Percentiles rank a stretch among this genome's conserved stretches.
These are phyloP conservation scores for Aspergillus sp. DNA, from an alignment of 2,329 filamentous ascomycete species.

Conservation along the genomic window DNA sequence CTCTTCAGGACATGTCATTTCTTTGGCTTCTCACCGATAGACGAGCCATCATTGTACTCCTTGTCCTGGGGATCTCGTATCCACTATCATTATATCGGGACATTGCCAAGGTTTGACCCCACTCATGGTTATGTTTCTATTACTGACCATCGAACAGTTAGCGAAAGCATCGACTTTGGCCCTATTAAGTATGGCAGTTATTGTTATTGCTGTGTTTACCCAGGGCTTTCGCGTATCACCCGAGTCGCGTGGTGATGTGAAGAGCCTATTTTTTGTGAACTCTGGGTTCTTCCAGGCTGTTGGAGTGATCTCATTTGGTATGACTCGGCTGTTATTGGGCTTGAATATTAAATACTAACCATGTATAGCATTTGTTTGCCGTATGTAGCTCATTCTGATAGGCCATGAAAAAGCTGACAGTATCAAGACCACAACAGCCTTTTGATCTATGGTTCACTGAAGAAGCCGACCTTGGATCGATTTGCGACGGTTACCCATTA, in stretches of 20 bases:
- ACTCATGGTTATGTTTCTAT: neutral
- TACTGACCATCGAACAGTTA: slow-evolving; percentile 58
- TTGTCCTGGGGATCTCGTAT: slow-evolving; percentile 81
- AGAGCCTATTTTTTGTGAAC: slow-evolving; percentile 73
- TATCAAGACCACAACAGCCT: slow-evolving; percentile 83
- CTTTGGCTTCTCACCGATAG: slow-evolving; percentile 80
- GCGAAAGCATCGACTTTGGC: slow-evolving; percentile 94
- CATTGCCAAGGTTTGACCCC: slow-evolving; percentile 77
- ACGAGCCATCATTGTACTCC: slow-evolving; percentile 81
- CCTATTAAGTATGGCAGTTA: slow-evolving; percentile 87
- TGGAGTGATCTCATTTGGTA: slow-evolving; percentile 96
- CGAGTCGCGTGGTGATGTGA: slow-evolving; percentile 70
- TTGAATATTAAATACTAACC: slow-evolving; percentile 31
- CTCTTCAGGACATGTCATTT: slow-evolving; percentile 69
- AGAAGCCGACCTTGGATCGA: slow-evolving; percentile 91
- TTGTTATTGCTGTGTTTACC: slow-evolving; percentile 81
- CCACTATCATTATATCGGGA: slow-evolving; percentile 92
- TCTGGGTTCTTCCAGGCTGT: slow-evolving; percentile 91
- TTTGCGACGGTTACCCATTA: slow-evolving; percentile 93
- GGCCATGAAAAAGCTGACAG: slow-evolving; percentile 19
- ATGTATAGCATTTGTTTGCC: slow-evolving; percentile 63
- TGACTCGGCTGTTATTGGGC: slow-evolving; percentile 20
- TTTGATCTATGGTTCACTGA: slow-evolving; percentile 92
- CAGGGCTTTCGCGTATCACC: slow-evolving; percentile 75
- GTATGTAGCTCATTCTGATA: slow-evolving; percentile 38